Base-by-base conservation (phyloP, 2,329 filamentous ascomycete genomes). In the Corinectria fuckeliana region DNA sequence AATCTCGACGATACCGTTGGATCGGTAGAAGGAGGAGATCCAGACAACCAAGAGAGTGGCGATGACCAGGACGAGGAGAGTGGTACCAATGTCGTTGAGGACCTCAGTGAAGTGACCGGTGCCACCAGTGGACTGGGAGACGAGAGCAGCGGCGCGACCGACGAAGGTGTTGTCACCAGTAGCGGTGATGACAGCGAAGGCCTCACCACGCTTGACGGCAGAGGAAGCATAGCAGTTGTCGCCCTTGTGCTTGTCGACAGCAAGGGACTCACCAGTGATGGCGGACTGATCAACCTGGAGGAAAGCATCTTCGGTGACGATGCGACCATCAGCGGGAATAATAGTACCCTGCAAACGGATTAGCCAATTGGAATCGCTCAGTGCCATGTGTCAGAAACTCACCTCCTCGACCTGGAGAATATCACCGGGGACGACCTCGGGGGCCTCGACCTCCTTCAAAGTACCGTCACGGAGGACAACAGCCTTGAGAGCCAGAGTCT, bases 121-220 rank as follows among this genome's bases (percentile, higher is more conserved):
- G 62, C 90, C 90, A 66, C 84, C 80, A 58, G 88, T 85, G 58
- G 92, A 91, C 73, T 89, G 86, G 74, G 88, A 92, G 71, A 96
- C 92, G 42, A 96, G 87, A 61, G 92, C 91, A 72, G 93, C 92
- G 70, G 92, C 91, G 72, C 91, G 91, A 80, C 92, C 92, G 72
- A 96, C 92, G 77, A 93, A 96, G 63, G 92, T 96, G 79, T 90
- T 90, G 80, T 96, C 92, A 82, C 92, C 92, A 70, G 91, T 96
- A 69, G 90, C 85, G 59, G 91, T 93, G 69, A 95, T 86, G 65
- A 96, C 85, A 73, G 95, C 83, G 76, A 92, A 92, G 65, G 90
- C 91, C 80, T 93, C 89, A 77, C 93, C 92, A 83, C 92, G 91
- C 85, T 96, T 96, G 81, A 96, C 90, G 65, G 89, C 89, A 38